Base-by-base conservation (phyloP, 2,329 filamentous ascomycete species). In the Phialophora chinensis region DNA sequence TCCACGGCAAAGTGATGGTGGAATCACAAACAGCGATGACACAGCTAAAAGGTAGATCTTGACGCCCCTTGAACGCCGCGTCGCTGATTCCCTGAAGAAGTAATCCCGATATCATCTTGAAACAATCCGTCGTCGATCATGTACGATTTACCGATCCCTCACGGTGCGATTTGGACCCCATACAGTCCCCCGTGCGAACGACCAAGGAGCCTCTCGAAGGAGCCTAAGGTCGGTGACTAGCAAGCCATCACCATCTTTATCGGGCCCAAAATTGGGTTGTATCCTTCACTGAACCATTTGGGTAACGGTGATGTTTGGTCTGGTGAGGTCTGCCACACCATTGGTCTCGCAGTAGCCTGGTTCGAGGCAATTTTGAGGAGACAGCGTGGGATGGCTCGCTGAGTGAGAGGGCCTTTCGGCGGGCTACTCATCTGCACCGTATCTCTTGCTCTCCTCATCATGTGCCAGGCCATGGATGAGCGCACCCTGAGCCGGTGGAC, bases 231-330 rank as follows among this genome's bases (percentile, higher is more conserved):
- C 29, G 14, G 12, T 20, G 59, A 53, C 31, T 27, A 54, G 53
- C 58, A 60, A 10, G 42, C 7, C 54, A 33, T 31, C 47, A 23
- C 35, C 31, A n/a, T 33, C 47, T 53, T 25, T 60, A 60, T 65
- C 63, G 57, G 60, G 60, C 29, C 52, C 25, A 56, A 35, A 47
- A 17, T 38, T 12, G n/a, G 27, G 49, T 55, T 31, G 49, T 52
- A 42, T 66, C 44, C 63, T 68, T 65, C 59, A 63, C 66, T 59
- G 62, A 63, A 63, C 47, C 38, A 52, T 68, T 65, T 65, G 59
- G 55, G 62, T 68, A 65, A 68, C 23, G 42, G 14, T 11, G 20
- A 50, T 33, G 17, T n/a, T 12, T 33, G 44, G 58, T 8, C 58
- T 25, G n/a, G 25, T n/a, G 29, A 31, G 25, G 25, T 29, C 49